phyloP scores from a whole-genome alignment of 352 stramenopile genomes.

The Blastocystis sp. region DNA sequence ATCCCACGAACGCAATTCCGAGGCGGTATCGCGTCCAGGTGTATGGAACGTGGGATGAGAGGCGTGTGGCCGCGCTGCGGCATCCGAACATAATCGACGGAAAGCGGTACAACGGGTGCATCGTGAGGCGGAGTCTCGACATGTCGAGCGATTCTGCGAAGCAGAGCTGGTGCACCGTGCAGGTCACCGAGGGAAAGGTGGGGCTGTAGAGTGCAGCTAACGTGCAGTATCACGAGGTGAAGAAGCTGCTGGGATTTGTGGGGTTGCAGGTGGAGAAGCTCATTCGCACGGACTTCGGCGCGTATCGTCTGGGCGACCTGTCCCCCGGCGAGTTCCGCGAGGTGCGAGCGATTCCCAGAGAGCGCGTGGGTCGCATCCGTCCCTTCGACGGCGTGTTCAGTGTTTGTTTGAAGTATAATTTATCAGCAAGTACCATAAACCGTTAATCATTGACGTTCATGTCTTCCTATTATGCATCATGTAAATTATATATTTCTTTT shows the following conservation, averaged over 20 bases:
- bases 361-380: slow-evolving; percentile 23
- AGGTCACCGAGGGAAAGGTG: slow-evolving; percentile 84
- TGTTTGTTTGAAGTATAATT: slow-evolving; percentile 57
- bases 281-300: slow-evolving; percentile 86
- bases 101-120: slow-evolving; percentile 79
- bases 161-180: slow-evolving; percentile 78
- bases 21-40: slow-evolving; percentile 85
- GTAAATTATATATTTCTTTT: slow-evolving; percentile 67
- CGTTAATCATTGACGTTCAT: slow-evolving; percentile 59
- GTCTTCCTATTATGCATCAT: slow-evolving; percentile 74
- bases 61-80: slow-evolving; percentile 81
- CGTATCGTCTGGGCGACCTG: slow-evolving; percentile 84
- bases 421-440: slow-evolving; percentile 48
- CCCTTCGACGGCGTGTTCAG: slow-evolving; percentile 29
- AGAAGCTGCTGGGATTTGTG: slow-evolving; percentile 85
- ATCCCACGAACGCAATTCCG: slow-evolving; percentile 82
- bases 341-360: slow-evolving; percentile 80
- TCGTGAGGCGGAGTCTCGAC: slow-evolving; percentile 73
- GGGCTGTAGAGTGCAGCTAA: slow-evolving; percentile 6
- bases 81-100: slow-evolving; percentile 84
- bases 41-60: slow-evolving; percentile 82
- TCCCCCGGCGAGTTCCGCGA: slow-evolving; percentile 82
- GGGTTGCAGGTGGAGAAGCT: slow-evolving; percentile 85
- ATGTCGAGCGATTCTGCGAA: not conserved
- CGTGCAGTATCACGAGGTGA: slow-evolving; percentile 87